Base-by-base conservation (phyloP, 495 filamentous ascomycete genomes). In the Penicillium fimorum region DNA sequence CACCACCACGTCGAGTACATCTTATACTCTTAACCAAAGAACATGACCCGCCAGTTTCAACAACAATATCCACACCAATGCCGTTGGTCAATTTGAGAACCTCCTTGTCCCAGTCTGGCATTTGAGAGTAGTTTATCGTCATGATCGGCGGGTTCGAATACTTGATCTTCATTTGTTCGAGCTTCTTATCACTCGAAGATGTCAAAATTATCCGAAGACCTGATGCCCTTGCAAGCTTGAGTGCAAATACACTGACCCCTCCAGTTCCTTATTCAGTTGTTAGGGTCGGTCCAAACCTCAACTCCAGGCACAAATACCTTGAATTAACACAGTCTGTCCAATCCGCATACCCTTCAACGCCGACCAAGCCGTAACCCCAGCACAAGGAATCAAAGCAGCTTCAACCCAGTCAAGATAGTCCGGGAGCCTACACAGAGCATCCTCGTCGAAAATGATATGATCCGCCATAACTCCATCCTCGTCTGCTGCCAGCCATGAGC, bases 281-380 rank as follows among this genome's bases (percentile, higher is more conserved):
- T 13, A 25, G 15, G 37, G 13, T 18, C 4, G 17, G 15, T 11
- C 12, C 40, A 22, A 22, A 12, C 32, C 12, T 15, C 12, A 15
- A 5, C 12, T 5, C 32, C 12, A 11, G 12, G 5, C 13, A 5
- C 20, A 64, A 57, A 27, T 57, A 70, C 71, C 74, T 66, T 77
- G 73, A 45, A 77, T 66, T 47, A 77, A 58, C 20, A 76, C 70
- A n/a, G 53, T 75, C 47, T 68, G 50, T 3, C 74, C 74, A 24
- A 70, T 67, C 13, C 59, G 56, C 20, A 68, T 49, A 0, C 61
- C 67, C 47, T 67, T 66, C 51, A 77, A 50, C 11, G 70, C 72
- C 29, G 64, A 53, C 73, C 74, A 77, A 11, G 74, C 74, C 10
- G 75, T 76, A 1, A 71, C 61, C 0, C 72, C 75, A n/a, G 72